A percentile compares a stretch with the other conserved stretches of the same genome.
Conservation (phyloP, 495 filamentous ascomycete genomes). For the Daldinia grandis region DNA sequence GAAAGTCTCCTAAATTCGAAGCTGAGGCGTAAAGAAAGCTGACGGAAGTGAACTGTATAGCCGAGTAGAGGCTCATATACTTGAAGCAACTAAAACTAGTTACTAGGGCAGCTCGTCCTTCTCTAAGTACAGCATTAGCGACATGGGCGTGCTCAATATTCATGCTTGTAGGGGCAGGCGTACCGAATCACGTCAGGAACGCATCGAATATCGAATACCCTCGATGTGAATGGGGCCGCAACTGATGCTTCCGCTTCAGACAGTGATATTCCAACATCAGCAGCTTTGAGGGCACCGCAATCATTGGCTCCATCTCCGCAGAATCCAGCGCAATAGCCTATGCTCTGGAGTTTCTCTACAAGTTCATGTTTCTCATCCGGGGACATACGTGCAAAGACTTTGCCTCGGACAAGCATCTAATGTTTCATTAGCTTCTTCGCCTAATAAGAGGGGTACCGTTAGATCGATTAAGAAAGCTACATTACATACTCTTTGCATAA, state of each 20-base stretch:
- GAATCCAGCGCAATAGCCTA: conserved; percentile 96
- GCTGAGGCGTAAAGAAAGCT: conserved; percentile 96
- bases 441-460: background rate
- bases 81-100: conserved; percentile 99
- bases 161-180: conserved; percentile 7
- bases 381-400: conserved; percentile 98
- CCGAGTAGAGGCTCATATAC: conserved; percentile 98
- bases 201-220: conserved; percentile 95
- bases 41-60: conserved; percentile 98
- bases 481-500: conserved; percentile 69
- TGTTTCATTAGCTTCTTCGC: conserved; percentile 32
- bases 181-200: conserved; percentile 91
- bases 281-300: conserved; percentile 95
- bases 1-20: conserved; percentile 96
- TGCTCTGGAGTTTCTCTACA: conserved; percentile 94
- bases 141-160: background rate
- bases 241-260: conserved; percentile 98
- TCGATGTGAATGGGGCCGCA: conserved; percentile 95
- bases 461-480: background rate
- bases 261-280: conserved; percentile 97
- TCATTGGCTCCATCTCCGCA: conserved; percentile 99
- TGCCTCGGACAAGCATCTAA: conserved; percentile 87
- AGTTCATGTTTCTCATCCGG: conserved; percentile 99
- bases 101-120: conserved; percentile 92
- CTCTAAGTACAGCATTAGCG: conserved; percentile 57